Evolutionary conservation across 1,139 yeast species (phyloP).

Genomic region (Yamadazyma trypodendri): DNA sequence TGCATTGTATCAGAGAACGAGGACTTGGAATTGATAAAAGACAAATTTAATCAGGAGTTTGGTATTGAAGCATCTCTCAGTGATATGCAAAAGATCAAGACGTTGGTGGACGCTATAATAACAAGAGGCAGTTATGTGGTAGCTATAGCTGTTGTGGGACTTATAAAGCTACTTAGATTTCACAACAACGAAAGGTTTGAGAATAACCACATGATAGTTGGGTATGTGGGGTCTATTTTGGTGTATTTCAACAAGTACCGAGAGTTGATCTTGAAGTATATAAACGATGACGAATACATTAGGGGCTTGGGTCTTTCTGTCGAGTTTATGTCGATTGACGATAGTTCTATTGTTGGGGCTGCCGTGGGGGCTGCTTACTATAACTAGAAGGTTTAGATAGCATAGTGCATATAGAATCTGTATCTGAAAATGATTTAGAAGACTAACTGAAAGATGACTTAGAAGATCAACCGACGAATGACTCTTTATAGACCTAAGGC

Average conservation of each 20-base stretch:
- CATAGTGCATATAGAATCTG: background rate
- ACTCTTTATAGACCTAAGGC: no score
- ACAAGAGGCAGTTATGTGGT: constrained; percentile 43
- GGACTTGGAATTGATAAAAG: constrained; percentile 22
- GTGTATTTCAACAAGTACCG: constrained; percentile 37
- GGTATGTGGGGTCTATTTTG: constrained; percentile 47
- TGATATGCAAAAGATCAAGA: constrained; percentile 30
- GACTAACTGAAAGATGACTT: no score
- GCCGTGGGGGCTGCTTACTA: constrained; percentile 49
- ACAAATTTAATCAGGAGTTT: constrained; percentile 22
- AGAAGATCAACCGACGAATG: no score
- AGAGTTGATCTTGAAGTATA: constrained; percentile 25
- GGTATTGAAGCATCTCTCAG: constrained; percentile 20
- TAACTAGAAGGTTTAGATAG: background rate
- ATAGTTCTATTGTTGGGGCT: constrained; percentile 48
- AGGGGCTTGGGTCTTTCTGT: constrained; percentile 27
- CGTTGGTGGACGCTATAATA: constrained; percentile 29
- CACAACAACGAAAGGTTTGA: constrained; percentile 27
- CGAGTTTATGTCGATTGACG: constrained; percentile 38
- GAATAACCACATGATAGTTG: constrained; percentile 28
- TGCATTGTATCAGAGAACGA: constrained; percentile 35
- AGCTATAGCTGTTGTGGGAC: constrained; percentile 35
- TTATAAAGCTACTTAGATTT: constrained; percentile 31
- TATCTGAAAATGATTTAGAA: no score
- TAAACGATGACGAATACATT: constrained; percentile 32